Conservation (phyloP, 2,329 filamentous ascomycete species). For the Aureobasidium sp. region DNA sequence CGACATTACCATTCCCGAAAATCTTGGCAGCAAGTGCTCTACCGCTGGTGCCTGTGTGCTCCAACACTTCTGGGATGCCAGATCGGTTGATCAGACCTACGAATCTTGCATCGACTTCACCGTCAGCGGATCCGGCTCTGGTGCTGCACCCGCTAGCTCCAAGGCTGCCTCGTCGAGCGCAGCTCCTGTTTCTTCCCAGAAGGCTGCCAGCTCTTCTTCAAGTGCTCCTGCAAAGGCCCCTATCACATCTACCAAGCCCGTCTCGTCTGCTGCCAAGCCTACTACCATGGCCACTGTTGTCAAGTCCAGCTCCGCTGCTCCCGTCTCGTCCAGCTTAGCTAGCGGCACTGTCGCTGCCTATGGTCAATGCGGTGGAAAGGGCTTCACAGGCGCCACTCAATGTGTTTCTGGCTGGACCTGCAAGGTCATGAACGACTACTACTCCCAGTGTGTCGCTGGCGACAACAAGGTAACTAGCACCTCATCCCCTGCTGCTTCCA, state of each 20-base stretch:
- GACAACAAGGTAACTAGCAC: slow-evolving; percentile 11
- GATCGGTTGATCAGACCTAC: slow-evolving; percentile 53
- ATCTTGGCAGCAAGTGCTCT: slow-evolving; percentile 41
- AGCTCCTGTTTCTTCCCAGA: not conserved
- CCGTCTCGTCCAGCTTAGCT: not conserved
- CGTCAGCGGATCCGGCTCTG: slow-evolving; percentile 27
- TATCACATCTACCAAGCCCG: not conserved
- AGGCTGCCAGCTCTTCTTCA: not conserved
- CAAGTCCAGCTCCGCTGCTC: slow-evolving; percentile 3
- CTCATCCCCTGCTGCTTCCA: slow-evolving; percentile 13
- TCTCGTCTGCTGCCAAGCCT: not conserved
- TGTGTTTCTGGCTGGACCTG: slow-evolving; percentile 32
- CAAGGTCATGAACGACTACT: slow-evolving; percentile 29
- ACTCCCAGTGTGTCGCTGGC: slow-evolving; percentile 31
- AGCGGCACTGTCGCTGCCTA: slow-evolving; percentile 3
- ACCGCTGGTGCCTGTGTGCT: slow-evolving; percentile 48
- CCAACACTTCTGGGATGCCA: slow-evolving; percentile 58
- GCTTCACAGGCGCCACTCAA: slow-evolving; percentile 30
- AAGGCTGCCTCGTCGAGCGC: slow-evolving; percentile 1
- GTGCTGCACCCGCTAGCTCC: slow-evolving; percentile 13
- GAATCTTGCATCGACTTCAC: slow-evolving; percentile 57
- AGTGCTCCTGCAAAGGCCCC: slow-evolving; percentile 3
- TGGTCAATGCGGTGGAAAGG: slow-evolving; percentile 31
- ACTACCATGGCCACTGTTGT: slow-evolving; percentile 6
- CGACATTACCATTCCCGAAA: slow-evolving; percentile 47